These are phyloP conservation scores for Pyrus betulifolia DNA, from an alignment of 306 rosid genomes.

Conservation along the genomic window DNA sequence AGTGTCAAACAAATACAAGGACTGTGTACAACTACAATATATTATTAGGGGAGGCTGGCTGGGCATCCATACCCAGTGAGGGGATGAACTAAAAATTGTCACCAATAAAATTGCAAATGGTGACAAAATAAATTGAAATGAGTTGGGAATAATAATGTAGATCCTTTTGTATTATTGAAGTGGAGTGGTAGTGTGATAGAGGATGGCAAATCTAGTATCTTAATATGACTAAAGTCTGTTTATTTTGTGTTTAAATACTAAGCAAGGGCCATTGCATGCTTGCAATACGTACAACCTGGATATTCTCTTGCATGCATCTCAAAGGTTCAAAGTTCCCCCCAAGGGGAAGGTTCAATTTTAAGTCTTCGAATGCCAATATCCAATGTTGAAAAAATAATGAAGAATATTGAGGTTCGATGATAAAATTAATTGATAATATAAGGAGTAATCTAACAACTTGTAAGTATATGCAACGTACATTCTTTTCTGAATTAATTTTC, in stretches of 20 bases:
- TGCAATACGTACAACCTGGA: constrained; percentile 24
- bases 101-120: constrained; percentile 26
- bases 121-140: constrained; percentile 47
- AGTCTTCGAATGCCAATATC: neutral
- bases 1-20: neutral
- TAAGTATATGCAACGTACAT: no score
- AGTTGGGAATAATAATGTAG: constrained; percentile 47
- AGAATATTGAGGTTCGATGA: no score
- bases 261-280: neutral
- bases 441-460: no score
- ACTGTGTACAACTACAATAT: neutral
- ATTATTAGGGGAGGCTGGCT: neutral
- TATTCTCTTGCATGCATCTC: constrained; percentile 26
- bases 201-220: constrained; percentile 27
- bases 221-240: constrained; percentile 22
- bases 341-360: neutral
- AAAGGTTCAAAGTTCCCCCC: neutral
- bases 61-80: constrained; percentile 18
- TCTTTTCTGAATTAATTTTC: no score
- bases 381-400: neutral
- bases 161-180: constrained; percentile 29
- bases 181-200: constrained; percentile 18
- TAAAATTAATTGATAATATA: no score
- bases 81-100: constrained; percentile 7
- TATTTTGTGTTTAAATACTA: neutral